Evolutionary conservation across 352 stramenopile genomes (phyloP), one percentile per base, ranked within the genome.

Genomic region (Phytophthora constricta): DNA sequence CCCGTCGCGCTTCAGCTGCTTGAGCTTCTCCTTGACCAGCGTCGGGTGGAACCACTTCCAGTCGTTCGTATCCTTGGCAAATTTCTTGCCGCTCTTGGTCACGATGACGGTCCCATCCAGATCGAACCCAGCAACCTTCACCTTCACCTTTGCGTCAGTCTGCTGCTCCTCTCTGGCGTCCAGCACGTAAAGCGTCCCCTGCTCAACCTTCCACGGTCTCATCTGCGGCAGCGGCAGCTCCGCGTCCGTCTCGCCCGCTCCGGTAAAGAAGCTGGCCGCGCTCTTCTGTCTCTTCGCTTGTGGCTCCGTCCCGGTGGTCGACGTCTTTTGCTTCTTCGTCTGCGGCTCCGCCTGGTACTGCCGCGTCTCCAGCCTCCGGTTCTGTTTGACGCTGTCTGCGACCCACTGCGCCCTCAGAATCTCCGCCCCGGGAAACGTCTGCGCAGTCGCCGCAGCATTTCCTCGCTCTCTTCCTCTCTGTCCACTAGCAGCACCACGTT

Each of bases 71-170:
- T 87, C 63, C 47, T 82, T 74, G 23, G 88, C 82, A 45, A 93
- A 95, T 41, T 79, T 85, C 56, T 94, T 94, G 56, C 87, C 88
- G 52, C 87, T 96, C 62, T 93, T 95, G 34, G 88, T 96, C 39
- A 83, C 70, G 52, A 96, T 96, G 19, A 92, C 58, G 57, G 88
- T 96, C 11, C 84, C 77, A 53, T 96, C 88, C 56, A 96, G 67
- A 64, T 96, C 88, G 27, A 96, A 96, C 8, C 70, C 74, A 19
- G 88, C 86, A n/a, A 96, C 74, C 60, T 92, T 94, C 25, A 51
- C 41, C 41, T 47, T 47, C 13, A 42, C 20, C n/a, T 37, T 0
- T 55, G 39, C 33, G 11, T 43, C 3, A 19, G 16, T 23, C 26
- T 62, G 20, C 23, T 60, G 5, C 59, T 62, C 58, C 28, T 64